Base-by-base conservation (phyloP, 2,329 filamentous ascomycete genomes). In the Talaromyces verruculosus region DNA sequence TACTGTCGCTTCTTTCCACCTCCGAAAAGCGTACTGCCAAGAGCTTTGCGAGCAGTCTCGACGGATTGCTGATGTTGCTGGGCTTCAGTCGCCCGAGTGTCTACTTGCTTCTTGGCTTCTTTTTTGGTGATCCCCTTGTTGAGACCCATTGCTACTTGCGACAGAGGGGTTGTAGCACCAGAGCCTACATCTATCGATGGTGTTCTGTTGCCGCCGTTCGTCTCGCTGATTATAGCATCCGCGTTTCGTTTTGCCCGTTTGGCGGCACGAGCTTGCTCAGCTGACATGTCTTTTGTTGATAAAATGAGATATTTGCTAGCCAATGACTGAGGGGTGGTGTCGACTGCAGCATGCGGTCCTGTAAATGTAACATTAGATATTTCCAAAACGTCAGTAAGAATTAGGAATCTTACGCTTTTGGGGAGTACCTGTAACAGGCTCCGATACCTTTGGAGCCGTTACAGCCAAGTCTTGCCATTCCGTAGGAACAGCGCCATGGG, bases 61-160 rank as follows among this genome's bases (percentile, higher is more conserved):
- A 97, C 97, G 30, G 94, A 92, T 68, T 89, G 91, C 25, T 89
- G 88, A 69, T 94, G 92, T 69, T 89, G 91, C 66, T 89, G 89
- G 19, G 90, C 90, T 73, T 96, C 92, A 0, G 88, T 90, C 25
- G 89, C 86, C 71, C 91, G 91, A 3, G 84, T 82, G 67, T 92
- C 89, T n/a, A 88, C 86, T 70, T 90, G 85, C 69, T 89, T 90
- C 77, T 89, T 92, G 74, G 90, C 84, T 76, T 97, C 93, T 80
- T 97, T 97, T 83, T 97, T 97, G 4, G 90, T 91, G 61, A 91
- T 84, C 3, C 88, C 84, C 76, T 93, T 94, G 69, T 81, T 81
- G 1, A 82, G 75, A 63, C 90, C 89, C 0, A 88, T 78, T 69
- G 25, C 68, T 65, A 28, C 72, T 43, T 64, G 65, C 5, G 63